Evolutionary conservation across 1,139 yeast species (phyloP).

Genomic region (Lodderomyces oxycetoniae): DNA sequence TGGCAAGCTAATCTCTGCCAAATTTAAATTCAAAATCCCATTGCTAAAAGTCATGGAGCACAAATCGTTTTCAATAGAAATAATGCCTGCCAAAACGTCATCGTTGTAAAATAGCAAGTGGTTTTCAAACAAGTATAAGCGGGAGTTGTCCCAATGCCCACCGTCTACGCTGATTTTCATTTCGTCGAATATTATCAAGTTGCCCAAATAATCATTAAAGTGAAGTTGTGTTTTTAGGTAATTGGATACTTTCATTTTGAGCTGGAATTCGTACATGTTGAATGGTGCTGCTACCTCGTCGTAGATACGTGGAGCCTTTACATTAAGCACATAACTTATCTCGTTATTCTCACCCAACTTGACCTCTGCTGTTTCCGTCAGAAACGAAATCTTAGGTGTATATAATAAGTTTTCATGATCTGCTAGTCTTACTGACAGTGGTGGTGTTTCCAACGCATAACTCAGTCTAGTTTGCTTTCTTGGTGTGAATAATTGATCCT

Average conservation of each 20-base stretch:
- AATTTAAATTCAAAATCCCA: slow-evolving; percentile 31
- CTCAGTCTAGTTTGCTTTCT: background rate
- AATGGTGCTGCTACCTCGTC: slow-evolving; percentile 5
- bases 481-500: slow-evolving; percentile 1
- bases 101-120: slow-evolving; percentile 36
- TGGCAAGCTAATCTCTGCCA: slow-evolving; percentile 39
- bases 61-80: slow-evolving; percentile 28
- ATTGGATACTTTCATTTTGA: slow-evolving; percentile 14
- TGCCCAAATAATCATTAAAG: slow-evolving; percentile 21
- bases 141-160: slow-evolving; percentile 30
- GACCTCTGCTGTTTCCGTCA: slow-evolving; percentile 14
- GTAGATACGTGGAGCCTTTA: slow-evolving; percentile 25
- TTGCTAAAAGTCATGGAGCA: slow-evolving; percentile 21
- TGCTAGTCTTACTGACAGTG: background rate
- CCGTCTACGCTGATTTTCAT: slow-evolving; percentile 39
- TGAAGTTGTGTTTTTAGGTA: slow-evolving; percentile 9
- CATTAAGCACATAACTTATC: slow-evolving; percentile 21
- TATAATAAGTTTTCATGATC: slow-evolving; percentile 12
- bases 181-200: slow-evolving; percentile 39
- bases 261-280: slow-evolving; percentile 14
- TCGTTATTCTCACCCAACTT: slow-evolving; percentile 14
- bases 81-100: slow-evolving; percentile 28
- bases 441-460: background rate
- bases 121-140: slow-evolving; percentile 38
- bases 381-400: slow-evolving; percentile 19